Evolutionary conservation across 768 basidiomycete genomes (phyloP).

Genomic region (Naematelia aurantialba): DNA sequence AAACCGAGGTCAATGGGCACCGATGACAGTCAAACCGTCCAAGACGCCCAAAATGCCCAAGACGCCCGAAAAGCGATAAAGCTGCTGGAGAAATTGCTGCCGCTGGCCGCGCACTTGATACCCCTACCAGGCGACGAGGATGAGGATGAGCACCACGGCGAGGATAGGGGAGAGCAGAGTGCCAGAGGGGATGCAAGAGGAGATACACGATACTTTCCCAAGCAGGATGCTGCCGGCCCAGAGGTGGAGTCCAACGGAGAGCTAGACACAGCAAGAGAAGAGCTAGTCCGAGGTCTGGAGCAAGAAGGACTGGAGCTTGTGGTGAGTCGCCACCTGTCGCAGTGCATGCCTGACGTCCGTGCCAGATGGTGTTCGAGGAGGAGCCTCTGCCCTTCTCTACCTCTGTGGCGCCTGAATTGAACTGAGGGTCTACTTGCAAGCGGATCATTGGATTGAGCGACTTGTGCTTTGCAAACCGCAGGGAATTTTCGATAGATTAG

Average conservation of each 20-base stretch:
- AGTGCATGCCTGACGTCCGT: neutral
- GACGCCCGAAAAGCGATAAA: neutral
- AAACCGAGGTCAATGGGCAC: too few relatives aligned
- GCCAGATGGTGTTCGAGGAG: conserved; percentile 22
- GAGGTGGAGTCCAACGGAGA: too few relatives aligned
- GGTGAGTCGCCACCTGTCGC: too few relatives aligned
- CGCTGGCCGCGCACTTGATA: conserved; percentile 14
- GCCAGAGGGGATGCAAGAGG: too few relatives aligned
- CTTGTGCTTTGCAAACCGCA: too few relatives aligned
- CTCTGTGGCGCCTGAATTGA: neutral
- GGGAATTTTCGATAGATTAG: too few relatives aligned
- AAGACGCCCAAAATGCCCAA: too few relatives aligned
- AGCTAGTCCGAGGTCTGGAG: conserved; percentile 10
- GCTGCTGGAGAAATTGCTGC: conserved; percentile 15
- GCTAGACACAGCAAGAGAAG: conserved; percentile 7
- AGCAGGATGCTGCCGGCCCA: too few relatives aligned
- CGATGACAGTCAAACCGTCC: too few relatives aligned
- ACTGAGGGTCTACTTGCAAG: too few relatives aligned
- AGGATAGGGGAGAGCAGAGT: neutral
- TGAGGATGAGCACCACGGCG: conserved; percentile 12
- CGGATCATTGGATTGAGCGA: too few relatives aligned
- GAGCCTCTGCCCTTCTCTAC: conserved; percentile 4
- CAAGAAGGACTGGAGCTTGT: conserved; percentile 14
- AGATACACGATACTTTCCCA: too few relatives aligned
- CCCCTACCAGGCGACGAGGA: conserved; percentile 7